Evolutionary conservation across 176 grass and related monocot genomes (phyloP).

Genomic region (Echinochloa phyllopogon): DNA sequence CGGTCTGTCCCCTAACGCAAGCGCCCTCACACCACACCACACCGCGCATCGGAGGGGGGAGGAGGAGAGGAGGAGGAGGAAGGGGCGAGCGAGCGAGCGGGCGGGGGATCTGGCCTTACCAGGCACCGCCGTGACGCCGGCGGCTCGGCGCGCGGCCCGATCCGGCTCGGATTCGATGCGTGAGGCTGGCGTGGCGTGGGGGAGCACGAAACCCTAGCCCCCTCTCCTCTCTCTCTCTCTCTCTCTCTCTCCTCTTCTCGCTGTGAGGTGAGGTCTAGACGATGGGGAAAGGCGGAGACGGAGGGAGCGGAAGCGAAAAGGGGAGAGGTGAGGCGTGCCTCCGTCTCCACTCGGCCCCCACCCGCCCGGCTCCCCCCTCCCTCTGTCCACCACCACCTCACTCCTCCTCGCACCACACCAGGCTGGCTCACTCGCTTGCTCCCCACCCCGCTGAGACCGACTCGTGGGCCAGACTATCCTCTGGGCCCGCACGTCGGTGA

Average conservation of each 20-base stretch:
- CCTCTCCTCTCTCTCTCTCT: background rate
- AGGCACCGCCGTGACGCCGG: conserved; percentile 13
- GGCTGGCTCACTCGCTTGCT: background rate
- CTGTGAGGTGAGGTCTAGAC: background rate
- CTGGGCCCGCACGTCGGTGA: fast-evolving
- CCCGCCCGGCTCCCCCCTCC: background rate
- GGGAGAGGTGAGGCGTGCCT: conserved; percentile 23
- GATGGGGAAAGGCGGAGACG: conserved; percentile 8
- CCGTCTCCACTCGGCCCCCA: conserved; percentile 45
- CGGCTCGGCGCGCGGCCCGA: background rate
- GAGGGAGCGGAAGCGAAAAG: conserved; percentile 17
- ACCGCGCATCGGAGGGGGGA: background rate
- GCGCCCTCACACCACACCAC: conserved; percentile 1
- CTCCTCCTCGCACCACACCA: background rate
- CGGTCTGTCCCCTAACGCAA: background rate
- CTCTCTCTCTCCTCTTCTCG: background rate
- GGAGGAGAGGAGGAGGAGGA: no score
- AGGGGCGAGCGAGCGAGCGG: no score
- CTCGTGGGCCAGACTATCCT: fast-evolving
- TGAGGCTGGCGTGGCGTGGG: conserved; percentile 36
- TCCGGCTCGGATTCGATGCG: conserved; percentile 43
- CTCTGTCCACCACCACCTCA: background rate
- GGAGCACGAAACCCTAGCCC: conserved; percentile 45
- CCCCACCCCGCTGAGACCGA: background rate
- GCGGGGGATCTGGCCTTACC: conserved; percentile 34